Evolutionary conservation across 768 basidiomycete genomes (phyloP).

Genomic region (Glaciozyma martinii): DNA sequence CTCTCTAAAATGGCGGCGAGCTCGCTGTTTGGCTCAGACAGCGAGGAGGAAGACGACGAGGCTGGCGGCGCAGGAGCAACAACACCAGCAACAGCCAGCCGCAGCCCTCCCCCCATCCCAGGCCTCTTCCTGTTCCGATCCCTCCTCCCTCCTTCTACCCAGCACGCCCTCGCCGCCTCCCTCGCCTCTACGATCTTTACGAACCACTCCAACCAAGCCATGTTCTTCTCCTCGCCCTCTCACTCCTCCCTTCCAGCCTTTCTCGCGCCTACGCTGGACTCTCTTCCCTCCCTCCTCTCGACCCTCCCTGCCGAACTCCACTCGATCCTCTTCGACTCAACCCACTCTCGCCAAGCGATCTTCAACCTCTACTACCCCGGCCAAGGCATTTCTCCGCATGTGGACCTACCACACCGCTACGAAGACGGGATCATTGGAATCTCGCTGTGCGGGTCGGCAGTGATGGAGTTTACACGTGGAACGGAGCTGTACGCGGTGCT

Average conservation of each 20-base stretch:
- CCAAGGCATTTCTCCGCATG: conserved; percentile 75
- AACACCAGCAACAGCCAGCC: background rate
- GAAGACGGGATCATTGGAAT: conserved; percentile 84
- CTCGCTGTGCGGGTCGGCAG: conserved; percentile 68
- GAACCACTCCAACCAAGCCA: conserved; percentile 20
- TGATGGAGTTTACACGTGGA: conserved; percentile 56
- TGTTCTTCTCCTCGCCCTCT: conserved; percentile 18
- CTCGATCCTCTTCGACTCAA: background rate
- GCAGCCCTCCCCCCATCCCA: conserved; percentile 10
- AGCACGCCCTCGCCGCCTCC: conserved; percentile 3
- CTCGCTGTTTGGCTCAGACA: conserved; percentile 22
- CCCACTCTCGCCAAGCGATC: conserved; percentile 55
- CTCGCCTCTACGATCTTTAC: conserved; percentile 1
- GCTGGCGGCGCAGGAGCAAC: too few relatives aligned
- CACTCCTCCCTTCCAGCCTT: conserved; percentile 2
- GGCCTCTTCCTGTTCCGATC: conserved; percentile 15
- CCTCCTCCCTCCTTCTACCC: conserved; percentile 3
- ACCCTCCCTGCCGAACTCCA: background rate
- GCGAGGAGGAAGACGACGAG: conserved; percentile 1
- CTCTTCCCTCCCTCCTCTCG: conserved; percentile 47
- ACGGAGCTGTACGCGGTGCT: conserved; percentile 49
- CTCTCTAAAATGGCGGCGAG: conserved; percentile 7
- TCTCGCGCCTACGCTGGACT: conserved; percentile 10
- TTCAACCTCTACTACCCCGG: conserved; percentile 82
- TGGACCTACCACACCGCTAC: conserved; percentile 75